Percentiles rank a stretch among this genome's conserved stretches.
These are phyloP conservation scores for Gentiana macrophylla DNA, from an alignment of 257 asterid species.

Conservation along the genomic window DNA sequence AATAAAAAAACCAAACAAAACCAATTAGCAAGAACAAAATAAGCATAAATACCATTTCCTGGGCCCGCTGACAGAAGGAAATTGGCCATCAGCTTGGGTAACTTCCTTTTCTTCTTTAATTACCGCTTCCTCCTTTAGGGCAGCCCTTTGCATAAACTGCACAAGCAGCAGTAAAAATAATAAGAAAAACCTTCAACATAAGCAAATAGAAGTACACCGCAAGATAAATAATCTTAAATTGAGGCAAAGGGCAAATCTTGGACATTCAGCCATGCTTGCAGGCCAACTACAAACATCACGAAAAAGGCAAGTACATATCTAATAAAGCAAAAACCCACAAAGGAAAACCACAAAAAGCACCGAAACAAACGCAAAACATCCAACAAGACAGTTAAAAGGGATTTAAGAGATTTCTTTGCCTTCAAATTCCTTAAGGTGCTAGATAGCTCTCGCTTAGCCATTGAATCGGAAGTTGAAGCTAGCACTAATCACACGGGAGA, in stretches of 20 bases:
- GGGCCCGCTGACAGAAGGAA: slow-evolving; percentile 29
- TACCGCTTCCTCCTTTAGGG: slow-evolving; percentile 52
- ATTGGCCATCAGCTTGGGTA: slow-evolving; percentile 39
- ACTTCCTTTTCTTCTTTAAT: slow-evolving; percentile 32
- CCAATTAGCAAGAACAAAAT: not conserved
- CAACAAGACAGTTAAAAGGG: not conserved
- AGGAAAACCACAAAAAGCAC: not conserved
- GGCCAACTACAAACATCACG: slow-evolving; percentile 3
- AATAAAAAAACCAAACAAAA: not conserved
- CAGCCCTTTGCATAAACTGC: slow-evolving; percentile 93
- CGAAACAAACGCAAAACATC: too few relatives aligned
- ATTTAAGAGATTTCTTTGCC: slow-evolving; percentile 23
- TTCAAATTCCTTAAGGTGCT: slow-evolving; percentile 77
- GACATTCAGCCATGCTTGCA: not conserved
- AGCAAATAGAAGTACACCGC: not conserved
- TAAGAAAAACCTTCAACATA: not conserved
- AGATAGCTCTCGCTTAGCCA: slow-evolving; percentile 88
- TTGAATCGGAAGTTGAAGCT: slow-evolving; percentile 16
- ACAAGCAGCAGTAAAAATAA: not conserved
- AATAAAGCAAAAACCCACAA: not conserved
- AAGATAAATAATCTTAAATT: slow-evolving; percentile 1
- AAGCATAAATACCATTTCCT: slow-evolving; percentile 54
- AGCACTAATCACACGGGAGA: not conserved
- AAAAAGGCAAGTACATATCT: not conserved
- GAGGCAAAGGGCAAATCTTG: not conserved